Evolutionary conservation across 164 flowering plant genomes (phyloP).

Genomic region (Vitis amurensis): DNA sequence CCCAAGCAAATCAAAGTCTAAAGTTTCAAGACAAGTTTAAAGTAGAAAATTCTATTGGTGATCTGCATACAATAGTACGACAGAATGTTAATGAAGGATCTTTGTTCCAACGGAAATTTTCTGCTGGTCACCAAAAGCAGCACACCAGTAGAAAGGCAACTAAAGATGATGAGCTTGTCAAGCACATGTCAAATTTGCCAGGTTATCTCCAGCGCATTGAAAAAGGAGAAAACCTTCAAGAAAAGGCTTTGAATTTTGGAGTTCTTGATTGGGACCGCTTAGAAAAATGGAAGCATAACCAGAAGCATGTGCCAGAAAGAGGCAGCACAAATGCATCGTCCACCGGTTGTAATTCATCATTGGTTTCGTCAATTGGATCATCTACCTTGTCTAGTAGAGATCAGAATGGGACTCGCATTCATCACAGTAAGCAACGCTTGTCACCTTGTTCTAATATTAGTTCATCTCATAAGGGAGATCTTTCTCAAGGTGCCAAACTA

Average conservation of each 20-base stretch:
- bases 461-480: conserved; percentile 18
- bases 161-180: conserved; percentile 70
- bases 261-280: conserved; percentile 85
- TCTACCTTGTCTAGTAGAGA: conserved; percentile 19
- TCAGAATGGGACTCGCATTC: conserved; percentile 12
- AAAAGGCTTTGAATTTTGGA: conserved; percentile 73
- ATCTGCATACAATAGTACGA: conserved; percentile 15
- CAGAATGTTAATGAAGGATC: conserved; percentile 16
- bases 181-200: conserved; percentile 85
- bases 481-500: conserved; percentile 20
- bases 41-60: conserved; percentile 13
- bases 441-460: conserved; percentile 12
- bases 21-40: conserved; percentile 29
- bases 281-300: conserved; percentile 66
- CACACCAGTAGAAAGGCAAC: conserved; percentile 17
- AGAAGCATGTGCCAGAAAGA: conserved; percentile 19
- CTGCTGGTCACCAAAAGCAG: conserved; percentile 25
- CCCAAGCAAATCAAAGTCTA: conserved; percentile 14
- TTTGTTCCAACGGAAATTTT: conserved; percentile 21
- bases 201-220: conserved; percentile 59
- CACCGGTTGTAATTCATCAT: conserved; percentile 18
- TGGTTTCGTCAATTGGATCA: conserved; percentile 17
- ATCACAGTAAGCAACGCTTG: conserved; percentile 17
- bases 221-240: conserved; percentile 45
- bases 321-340: conserved; percentile 15